Percentiles rank a stretch among this genome's conserved stretches.
phyloP scores from a whole-genome alignment of 192 early-diverging fungal species.

The Diversispora epigaea region DNA sequence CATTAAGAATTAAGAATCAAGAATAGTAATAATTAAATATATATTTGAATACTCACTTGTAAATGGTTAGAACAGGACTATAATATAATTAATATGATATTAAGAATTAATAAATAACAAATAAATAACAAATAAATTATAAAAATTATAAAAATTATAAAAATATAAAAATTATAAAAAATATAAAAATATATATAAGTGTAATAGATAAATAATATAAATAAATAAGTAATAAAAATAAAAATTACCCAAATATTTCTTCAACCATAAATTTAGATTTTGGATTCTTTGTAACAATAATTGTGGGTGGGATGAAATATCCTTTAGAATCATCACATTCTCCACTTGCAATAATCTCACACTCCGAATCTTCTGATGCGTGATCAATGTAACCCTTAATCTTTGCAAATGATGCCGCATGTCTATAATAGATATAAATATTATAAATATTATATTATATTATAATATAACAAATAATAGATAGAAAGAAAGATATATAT shows the following conservation, averaged over 20 bases:
- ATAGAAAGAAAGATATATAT: neutral
- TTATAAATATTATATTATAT: neutral
- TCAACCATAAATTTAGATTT: conserved; percentile 82
- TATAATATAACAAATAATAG: neutral
- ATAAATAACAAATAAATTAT: too few relatives aligned
- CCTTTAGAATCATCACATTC: conserved; percentile 82
- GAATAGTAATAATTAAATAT: neutral
- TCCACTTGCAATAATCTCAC: conserved; percentile 89
- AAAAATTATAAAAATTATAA: too few relatives aligned
- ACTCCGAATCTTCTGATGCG: conserved; percentile 63
- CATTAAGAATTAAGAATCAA: neutral
- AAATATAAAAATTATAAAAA: too few relatives aligned
- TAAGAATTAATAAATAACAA: neutral
- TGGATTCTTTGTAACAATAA: conserved; percentile 84
- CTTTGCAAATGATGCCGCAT: conserved; percentile 75
- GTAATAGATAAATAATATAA: too few relatives aligned
- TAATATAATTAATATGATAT: neutral
- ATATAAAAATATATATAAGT: too few relatives aligned
- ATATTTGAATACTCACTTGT: conserved; percentile 64
- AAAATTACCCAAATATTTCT: conserved; percentile 80
- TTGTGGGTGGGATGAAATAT: conserved; percentile 89
- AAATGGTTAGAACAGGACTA: conserved; percentile 89
- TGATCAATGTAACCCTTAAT: conserved; percentile 88
- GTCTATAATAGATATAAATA: conserved; percentile 3
- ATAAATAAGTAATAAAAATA: neutral